Evolutionary conservation across 108 stramenopile species (phyloP), one percentile per base, ranked within the genome.

Genomic region (Craspedostauros australis): DNA sequence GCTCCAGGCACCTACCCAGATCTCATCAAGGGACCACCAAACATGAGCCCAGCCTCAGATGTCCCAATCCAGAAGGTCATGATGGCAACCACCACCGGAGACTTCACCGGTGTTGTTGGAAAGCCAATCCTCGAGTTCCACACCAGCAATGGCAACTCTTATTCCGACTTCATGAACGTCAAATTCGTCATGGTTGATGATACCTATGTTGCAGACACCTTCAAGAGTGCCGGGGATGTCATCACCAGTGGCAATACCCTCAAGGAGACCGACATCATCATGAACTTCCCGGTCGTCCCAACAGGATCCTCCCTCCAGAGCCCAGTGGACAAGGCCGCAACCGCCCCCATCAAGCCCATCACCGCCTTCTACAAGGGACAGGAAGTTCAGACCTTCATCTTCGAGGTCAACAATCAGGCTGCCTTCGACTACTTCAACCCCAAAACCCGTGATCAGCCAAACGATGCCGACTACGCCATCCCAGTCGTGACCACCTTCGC

Each of bases 211-310:
- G 44, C 43, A 5, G 45, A 52, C 14, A 39, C 43, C 6, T 57
- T 57, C 31, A 26, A 47, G 31, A 57, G 54, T 22, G 31, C 7
- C 2, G 27, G 18, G 18, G 63, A 64, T 26, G 33, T 64, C 36
- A 25, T 37, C 14, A 21, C 26, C 4, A 38, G 40, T 18, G 54
- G 54, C 1, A 24, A 20, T 1, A 32, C 47, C 22, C 12, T 41
- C 20, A 15, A 7, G 9, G 21, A 45, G 11, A 50, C 63, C 11
- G 54, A 45, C 25, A 64, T 57, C 43, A 40, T 64, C 6, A 22
- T 64, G 32, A 64, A 64, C 47, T 29, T 64, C 20, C 63, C 63
- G 4, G 27, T 64, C 9, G 63, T 64, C 3, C 63, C 63, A 0
- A 56, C 54, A 19, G 54, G 54, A 39, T 46, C 54, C 21, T 32